These are phyloP conservation scores for Populus hybrid DNA, from an alignment of 441 rosid genomes.

Conservation along the genomic window DNA sequence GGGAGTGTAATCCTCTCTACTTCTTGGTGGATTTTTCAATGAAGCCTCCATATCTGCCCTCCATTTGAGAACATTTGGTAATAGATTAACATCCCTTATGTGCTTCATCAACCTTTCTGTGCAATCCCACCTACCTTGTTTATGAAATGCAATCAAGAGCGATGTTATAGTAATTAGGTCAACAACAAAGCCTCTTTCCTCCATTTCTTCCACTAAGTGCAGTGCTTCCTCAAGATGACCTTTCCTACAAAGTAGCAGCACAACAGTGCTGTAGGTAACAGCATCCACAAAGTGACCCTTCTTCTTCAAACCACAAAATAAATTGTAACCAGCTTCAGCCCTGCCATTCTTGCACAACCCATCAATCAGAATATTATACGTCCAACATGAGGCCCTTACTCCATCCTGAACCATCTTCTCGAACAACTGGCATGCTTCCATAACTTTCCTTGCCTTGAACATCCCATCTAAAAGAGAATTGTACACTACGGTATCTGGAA, in stretches of 20 bases:
- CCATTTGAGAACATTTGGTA: constrained; percentile 67
- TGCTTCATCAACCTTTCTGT: constrained; percentile 72
- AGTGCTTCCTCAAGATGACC: constrained; percentile 69
- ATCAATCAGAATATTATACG: constrained; percentile 78
- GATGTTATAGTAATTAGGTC: constrained; percentile 84
- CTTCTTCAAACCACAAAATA: constrained; percentile 83
- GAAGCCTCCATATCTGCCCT: constrained; percentile 60
- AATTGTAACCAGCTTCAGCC: constrained; percentile 68
- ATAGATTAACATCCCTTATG: constrained; percentile 51
- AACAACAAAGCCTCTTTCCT: constrained; percentile 60
- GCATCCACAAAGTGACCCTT: constrained; percentile 90
- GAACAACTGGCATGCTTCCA: constrained; percentile 76
- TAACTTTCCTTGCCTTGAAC: constrained; percentile 74
- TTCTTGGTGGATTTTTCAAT: constrained; percentile 48
- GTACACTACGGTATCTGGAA: constrained; percentile 53
- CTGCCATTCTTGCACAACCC: constrained; percentile 83
- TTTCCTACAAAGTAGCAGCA: constrained; percentile 71
- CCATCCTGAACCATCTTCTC: constrained; percentile 89
- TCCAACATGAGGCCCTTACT: constrained; percentile 76
- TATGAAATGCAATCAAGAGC: constrained; percentile 69
- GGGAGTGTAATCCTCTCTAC: constrained; percentile 50
- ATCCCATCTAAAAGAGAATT: constrained; percentile 74
- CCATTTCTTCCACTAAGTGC: constrained; percentile 76
- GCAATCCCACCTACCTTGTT: constrained; percentile 78
- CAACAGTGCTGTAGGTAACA: constrained; percentile 74